Percentiles rank a stretch among this genome's conserved stretches.
Conservation (phyloP, 2,329 filamentous ascomycete species). For the Xylaria sp. region DNA sequence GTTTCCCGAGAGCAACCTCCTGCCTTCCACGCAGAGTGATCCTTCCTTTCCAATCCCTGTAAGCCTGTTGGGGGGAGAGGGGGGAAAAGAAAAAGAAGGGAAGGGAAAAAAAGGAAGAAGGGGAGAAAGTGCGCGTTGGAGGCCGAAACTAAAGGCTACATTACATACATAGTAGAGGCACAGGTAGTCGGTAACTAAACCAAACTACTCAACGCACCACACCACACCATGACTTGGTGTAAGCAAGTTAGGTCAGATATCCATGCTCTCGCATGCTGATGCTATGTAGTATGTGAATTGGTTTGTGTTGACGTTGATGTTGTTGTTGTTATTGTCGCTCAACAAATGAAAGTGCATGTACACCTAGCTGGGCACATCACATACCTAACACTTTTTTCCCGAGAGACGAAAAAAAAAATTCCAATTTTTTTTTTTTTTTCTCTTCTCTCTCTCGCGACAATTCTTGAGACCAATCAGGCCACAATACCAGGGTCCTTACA, state of each 20-base stretch:
- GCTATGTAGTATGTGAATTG: not conserved
- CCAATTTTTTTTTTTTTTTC: conserved; percentile 2
- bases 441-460: conserved; percentile 24
- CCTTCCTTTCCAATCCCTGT: not conserved
- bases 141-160: conserved; percentile 13
- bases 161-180: not conserved
- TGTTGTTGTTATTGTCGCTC: not conserved
- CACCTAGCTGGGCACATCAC: conserved; percentile 11
- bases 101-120: not conserved
- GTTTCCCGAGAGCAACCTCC: not conserved
- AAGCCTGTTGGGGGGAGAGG: not conserved
- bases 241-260: conserved; percentile 4
- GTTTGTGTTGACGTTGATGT: not conserved
- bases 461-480: conserved; percentile 37
- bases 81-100: not conserved
- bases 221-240: not conserved
- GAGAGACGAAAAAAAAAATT: conserved; percentile 5
- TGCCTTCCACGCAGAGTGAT: too few relatives aligned
- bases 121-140: conserved; percentile 4
- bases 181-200: not conserved
- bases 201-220: not conserved
- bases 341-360: conserved; percentile 22
- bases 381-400: conserved; percentile 20
- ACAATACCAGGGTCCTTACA: conserved; percentile 50
- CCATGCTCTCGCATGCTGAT: not conserved